These are phyloP conservation scores for Bipolaris oryzae DNA, from an alignment of 2,329 filamentous ascomycete species.

Conservation along the genomic window DNA sequence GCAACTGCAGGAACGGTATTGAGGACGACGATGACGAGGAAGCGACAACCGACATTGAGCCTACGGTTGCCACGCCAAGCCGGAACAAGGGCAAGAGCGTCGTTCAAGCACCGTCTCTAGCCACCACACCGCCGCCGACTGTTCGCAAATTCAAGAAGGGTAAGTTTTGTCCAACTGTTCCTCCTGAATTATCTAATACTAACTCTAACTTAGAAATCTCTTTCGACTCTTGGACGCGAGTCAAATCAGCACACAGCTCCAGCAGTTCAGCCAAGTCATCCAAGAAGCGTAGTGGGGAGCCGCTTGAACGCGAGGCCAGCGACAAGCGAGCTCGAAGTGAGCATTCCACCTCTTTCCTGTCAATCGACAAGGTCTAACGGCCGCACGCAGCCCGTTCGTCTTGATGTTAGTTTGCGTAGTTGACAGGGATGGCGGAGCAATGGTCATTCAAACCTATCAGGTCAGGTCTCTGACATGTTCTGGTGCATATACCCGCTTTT, in stretches of 20 bases:
- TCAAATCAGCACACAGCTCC: conserved; percentile 56
- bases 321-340: conserved; percentile 45
- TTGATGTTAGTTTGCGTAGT: conserved; percentile 1
- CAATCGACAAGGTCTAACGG: conserved; percentile 36
- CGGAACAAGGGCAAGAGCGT: conserved; percentile 52
- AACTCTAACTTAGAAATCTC: conserved; percentile 31
- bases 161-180: conserved; percentile 35
- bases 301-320: conserved; percentile 31
- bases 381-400: conserved; percentile 25
- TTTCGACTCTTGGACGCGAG: conserved; percentile 72
- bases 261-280: conserved; percentile 49
- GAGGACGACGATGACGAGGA: conserved; percentile 66
- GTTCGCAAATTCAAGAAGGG: conserved; percentile 66
- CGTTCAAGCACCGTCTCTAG: conserved; percentile 55
- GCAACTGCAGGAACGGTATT: conserved; percentile 48
- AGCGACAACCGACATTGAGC: conserved; percentile 60
- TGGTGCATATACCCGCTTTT: background rate
- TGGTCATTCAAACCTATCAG: background rate
- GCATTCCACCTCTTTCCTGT: conserved; percentile 33
- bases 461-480: background rate
- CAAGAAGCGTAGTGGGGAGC: conserved; percentile 43
- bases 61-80: conserved; percentile 37
- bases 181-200: background rate
- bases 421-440: background rate
- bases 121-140: conserved; percentile 61